phyloP scores from a whole-genome alignment of 257 asterid genomes.

The Penstemon newberryi region DNA sequence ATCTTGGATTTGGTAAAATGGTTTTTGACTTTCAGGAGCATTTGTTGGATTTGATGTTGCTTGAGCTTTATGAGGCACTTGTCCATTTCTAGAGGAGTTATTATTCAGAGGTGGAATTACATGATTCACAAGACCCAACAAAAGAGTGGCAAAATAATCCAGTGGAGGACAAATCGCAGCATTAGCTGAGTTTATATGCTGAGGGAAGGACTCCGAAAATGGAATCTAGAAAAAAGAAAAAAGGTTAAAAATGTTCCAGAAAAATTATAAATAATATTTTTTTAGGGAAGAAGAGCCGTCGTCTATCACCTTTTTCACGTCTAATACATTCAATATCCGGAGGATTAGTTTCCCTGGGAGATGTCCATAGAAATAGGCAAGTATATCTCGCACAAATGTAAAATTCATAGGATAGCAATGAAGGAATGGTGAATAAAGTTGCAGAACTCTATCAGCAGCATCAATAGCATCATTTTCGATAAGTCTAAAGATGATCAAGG shows the following conservation, averaged over 20 bases:
- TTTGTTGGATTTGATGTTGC: conserved; percentile 55
- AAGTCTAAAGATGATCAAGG: conserved; percentile 77
- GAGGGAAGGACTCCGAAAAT: conserved; percentile 94
- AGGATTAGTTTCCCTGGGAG: conserved; percentile 87
- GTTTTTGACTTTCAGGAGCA: conserved; percentile 71
- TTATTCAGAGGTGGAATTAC: conserved; percentile 82
- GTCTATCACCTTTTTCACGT: conserved; percentile 71
- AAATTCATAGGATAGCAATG: conserved; percentile 87
- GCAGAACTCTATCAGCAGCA: conserved; percentile 92
- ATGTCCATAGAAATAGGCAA: conserved; percentile 95
- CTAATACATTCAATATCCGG: conserved; percentile 73
- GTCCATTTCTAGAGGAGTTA: conserved; percentile 59
- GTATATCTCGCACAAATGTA: conserved; percentile 96
- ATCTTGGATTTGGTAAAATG: conserved; percentile 94
- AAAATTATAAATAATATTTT: conserved; percentile 9
- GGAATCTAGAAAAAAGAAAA: conserved; percentile 60
- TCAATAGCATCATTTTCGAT: conserved; percentile 90
- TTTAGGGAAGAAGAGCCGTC: conserved; percentile 22
- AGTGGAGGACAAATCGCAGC: conserved; percentile 78
- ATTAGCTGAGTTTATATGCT: conserved; percentile 76
- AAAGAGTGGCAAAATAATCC: conserved; percentile 88
- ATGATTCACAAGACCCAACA: conserved; percentile 82
- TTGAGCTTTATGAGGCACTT: conserved; percentile 51
- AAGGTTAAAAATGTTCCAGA: conserved; percentile 21
- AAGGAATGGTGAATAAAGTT: conserved; percentile 75